Evolutionary conservation across 2,329 filamentous ascomycete species (phyloP), one percentile per base, ranked within the genome.

Genomic region (Pseudogymnoascus sp.): DNA sequence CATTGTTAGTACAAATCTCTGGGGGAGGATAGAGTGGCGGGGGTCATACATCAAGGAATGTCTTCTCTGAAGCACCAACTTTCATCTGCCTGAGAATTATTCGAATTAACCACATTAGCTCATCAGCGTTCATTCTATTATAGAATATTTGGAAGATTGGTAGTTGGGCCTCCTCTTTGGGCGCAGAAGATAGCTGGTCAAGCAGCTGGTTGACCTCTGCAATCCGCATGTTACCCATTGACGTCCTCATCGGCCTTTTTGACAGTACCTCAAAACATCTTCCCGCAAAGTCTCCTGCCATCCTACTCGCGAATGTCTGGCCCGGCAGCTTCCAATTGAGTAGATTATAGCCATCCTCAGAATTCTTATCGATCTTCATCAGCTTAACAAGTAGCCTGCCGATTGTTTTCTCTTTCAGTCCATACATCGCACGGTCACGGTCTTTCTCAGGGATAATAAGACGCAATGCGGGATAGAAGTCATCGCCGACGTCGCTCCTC

Each of bases 361-460:
- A 96, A 70, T 93, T 87, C 70, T 88, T 90, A 77, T 93, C 88
- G 70, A 99, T 96, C 72, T 93, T 93, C 80, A 96, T 88, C 40
- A 96, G 83, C 73, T 92, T 93, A 64, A 97, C 90, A n/a, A 97
- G 80, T 19, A 97, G 78, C 73, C 92, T 96, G 9, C 88, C 93
- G 65, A 99, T 92, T 4, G 87, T 85, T 73, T 89, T 93, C 78
- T 99, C 95, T 73, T 97, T 97, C 42, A 99, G 80, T 0, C 93
- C 91, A 71, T 97, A 99, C 79, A 96, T 92, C 17, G 89, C 89
- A 59, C 95, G 85, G 71, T 97, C 92, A 40, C 92, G 86, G 72
- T 99, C 95, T 73, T 96, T 96, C 71, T 96, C 91, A 0, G 93
- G 93, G 3, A 97, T 81, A 64, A 97, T 96, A 57, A 99, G 83